phyloP scores from a whole-genome alignment of 768 basidiomycete genomes.

The Lactarius hengduanensis region DNA sequence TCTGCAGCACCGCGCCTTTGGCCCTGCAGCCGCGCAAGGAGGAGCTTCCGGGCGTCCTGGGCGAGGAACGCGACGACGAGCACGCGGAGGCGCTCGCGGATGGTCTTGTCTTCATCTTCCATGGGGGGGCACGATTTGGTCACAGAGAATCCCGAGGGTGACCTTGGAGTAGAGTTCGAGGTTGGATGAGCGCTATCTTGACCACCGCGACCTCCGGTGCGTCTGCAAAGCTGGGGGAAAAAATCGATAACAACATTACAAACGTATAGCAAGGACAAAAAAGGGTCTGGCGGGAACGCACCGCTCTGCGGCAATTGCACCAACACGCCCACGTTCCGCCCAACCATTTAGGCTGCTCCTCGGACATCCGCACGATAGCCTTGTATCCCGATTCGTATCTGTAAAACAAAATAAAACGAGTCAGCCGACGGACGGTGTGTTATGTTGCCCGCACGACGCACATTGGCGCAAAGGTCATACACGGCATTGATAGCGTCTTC shows the following conservation, averaged over 20 bases:
- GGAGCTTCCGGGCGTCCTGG: slow-evolving; percentile 47
- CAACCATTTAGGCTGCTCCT: slow-evolving; percentile 54
- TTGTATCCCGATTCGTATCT: slow-evolving; percentile 73
- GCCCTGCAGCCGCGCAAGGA: slow-evolving; percentile 46
- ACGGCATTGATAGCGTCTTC: slow-evolving; percentile 73
- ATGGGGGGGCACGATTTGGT: slow-evolving; percentile 55
- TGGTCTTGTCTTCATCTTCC: slow-evolving; percentile 59
- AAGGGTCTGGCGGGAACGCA: slow-evolving; percentile 36
- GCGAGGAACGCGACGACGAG: slow-evolving; percentile 61
- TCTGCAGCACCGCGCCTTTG: slow-evolving; percentile 44
- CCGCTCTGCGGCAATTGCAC: slow-evolving; percentile 73
- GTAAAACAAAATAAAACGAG: background rate
- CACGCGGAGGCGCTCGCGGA: slow-evolving; percentile 54
- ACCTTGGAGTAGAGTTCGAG: slow-evolving; percentile 44
- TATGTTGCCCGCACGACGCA: slow-evolving; percentile 32
- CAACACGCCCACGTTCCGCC: slow-evolving; percentile 71
- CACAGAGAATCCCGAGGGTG: slow-evolving; percentile 65
- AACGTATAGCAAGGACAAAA: background rate
- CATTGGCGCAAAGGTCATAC: slow-evolving; percentile 68
- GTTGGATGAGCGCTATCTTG: too few relatives aligned
- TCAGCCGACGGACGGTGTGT: background rate
- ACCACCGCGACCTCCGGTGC: slow-evolving; percentile 62
- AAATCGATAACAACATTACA: background rate
- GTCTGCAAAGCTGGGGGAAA: slow-evolving; percentile 36
- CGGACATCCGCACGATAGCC: slow-evolving; percentile 53